phyloP scores from a whole-genome alignment of 2,329 filamentous ascomycete genomes.

The Aspergillus ochraceoroseus region DNA sequence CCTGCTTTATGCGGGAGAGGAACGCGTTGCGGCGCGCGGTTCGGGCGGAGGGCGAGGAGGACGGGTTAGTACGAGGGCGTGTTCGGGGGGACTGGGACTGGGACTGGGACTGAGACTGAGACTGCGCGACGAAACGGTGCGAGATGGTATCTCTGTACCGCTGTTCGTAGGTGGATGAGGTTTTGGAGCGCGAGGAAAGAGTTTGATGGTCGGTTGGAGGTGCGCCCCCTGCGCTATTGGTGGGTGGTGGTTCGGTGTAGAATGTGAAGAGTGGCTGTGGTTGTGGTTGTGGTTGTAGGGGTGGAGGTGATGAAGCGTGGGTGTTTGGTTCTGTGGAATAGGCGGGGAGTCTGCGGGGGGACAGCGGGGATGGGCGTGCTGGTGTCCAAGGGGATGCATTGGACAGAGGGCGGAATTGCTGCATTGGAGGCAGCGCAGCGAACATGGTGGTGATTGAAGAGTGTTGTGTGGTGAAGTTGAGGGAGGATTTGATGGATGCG shows the following conservation, averaged over 20 bases:
- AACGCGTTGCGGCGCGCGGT: slow-evolving; percentile 39
- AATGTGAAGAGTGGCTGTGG: slow-evolving; percentile 8
- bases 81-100: slow-evolving; percentile 29
- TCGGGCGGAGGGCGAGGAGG: slow-evolving; percentile 28
- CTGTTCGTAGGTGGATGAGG: slow-evolving; percentile 30
- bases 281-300: slow-evolving; percentile 1
- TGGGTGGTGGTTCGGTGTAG: slow-evolving; percentile 1
- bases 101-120: slow-evolving; percentile 28
- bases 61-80: slow-evolving; percentile 16
- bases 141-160: too few species aligned
- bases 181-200: slow-evolving; percentile 14
- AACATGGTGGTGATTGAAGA: slow-evolving; percentile 25
- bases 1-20: slow-evolving; percentile 40
- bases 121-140: too few species aligned
- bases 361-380: slow-evolving; percentile 25
- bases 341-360: slow-evolving; percentile 12
- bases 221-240: background rate
- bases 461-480: background rate
- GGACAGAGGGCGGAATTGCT: slow-evolving; percentile 16
- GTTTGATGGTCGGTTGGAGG: background rate
- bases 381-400: slow-evolving; percentile 25
- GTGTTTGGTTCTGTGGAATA: background rate
- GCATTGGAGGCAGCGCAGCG: slow-evolving; percentile 23
- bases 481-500: background rate
- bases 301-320: background rate